These are phyloP conservation scores for Hymenoscyphus fraxineus DNA, from an alignment of 2,329 filamentous ascomycete genomes.

Conservation along the genomic window DNA sequence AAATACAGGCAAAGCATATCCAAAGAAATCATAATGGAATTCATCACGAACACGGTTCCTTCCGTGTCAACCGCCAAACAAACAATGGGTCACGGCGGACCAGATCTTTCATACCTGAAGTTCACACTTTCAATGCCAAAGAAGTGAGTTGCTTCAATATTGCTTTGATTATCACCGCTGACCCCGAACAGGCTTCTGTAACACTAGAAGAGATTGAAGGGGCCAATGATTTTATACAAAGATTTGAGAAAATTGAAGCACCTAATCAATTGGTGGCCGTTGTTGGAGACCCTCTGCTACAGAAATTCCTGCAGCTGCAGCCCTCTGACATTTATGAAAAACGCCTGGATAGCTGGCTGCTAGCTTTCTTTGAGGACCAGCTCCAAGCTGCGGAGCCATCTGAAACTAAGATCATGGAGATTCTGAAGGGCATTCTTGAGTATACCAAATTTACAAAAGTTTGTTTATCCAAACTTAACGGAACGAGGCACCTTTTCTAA, in stretches of 20 bases:
- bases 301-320: constrained; percentile 69
- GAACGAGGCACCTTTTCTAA: constrained; percentile 16
- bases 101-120: constrained; percentile 57
- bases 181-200: constrained; percentile 48
- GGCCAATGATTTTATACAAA: constrained; percentile 64
- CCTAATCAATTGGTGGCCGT: constrained; percentile 79
- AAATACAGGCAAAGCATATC: constrained; percentile 59
- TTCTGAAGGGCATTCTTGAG: constrained; percentile 52
- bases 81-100: constrained; percentile 43
- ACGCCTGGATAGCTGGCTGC: constrained; percentile 58
- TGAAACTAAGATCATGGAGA: constrained; percentile 47
- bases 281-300: constrained; percentile 70
- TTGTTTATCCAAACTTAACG: constrained; percentile 8
- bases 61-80: constrained; percentile 58
- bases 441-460: constrained; percentile 58
- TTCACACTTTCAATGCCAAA: constrained; percentile 70
- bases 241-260: constrained; percentile 72
- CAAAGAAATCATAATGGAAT: constrained; percentile 45
- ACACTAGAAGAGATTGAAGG: constrained; percentile 76
- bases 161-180: not conserved
- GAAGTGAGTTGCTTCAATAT: constrained; percentile 45
- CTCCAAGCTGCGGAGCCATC: constrained; percentile 50
- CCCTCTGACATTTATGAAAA: constrained; percentile 49
- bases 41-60: constrained; percentile 47
- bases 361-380: constrained; percentile 51